phyloP scores from a whole-genome alignment of 176 grass and related monocot species.

The Ensete ventricosum region DNA sequence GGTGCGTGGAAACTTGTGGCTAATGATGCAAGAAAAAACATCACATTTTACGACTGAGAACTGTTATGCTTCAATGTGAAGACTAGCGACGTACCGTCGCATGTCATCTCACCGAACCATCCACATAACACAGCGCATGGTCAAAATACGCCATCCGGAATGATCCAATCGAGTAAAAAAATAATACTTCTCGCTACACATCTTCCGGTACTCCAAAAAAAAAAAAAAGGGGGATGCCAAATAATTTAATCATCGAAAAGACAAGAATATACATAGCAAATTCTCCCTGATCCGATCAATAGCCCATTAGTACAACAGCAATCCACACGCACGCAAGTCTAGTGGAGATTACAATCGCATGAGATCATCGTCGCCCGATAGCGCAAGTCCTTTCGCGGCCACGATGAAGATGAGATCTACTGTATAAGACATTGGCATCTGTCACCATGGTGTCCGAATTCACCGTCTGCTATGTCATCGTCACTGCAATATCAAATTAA shows the following conservation, averaged over 20 bases:
- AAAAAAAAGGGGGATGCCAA: background rate
- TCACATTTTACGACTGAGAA: too few species aligned
- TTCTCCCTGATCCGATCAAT: background rate
- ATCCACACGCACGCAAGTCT: background rate
- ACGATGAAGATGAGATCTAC: background rate
- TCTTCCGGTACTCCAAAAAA: too few species aligned
- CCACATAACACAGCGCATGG: too few species aligned
- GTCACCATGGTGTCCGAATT: background rate
- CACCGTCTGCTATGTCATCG: background rate
- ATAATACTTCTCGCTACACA: too few species aligned
- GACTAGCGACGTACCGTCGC: too few species aligned
- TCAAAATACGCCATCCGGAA: too few species aligned
- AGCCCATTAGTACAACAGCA: background rate
- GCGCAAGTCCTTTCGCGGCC: background rate
- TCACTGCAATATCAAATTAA: conserved; percentile 9
- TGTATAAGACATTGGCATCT: conserved; percentile 14
- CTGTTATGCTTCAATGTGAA: too few species aligned
- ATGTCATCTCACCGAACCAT: too few species aligned
- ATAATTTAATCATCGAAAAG: background rate
- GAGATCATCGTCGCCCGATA: background rate
- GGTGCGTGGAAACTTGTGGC: too few species aligned
- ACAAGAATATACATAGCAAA: background rate
- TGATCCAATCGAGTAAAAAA: too few species aligned
- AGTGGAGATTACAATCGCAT: background rate
- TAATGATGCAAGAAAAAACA: too few species aligned